Base-by-base conservation (phyloP, 495 filamentous ascomycete genomes). In the Parathielavia appendiculata region DNA sequence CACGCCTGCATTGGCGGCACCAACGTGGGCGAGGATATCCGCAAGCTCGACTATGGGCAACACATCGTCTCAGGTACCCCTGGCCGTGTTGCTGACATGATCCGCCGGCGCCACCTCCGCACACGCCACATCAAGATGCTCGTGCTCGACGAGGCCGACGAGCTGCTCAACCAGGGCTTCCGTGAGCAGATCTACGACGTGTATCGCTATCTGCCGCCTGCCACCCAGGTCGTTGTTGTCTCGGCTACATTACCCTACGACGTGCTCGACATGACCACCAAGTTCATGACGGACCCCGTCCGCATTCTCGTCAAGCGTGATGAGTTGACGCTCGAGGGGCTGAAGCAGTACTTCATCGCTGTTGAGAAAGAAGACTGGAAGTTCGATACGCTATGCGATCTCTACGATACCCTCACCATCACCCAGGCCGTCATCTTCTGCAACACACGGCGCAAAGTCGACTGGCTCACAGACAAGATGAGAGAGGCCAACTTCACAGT, bases 321-420 rank as follows among this genome's bases (percentile, higher is more conserved):
- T 72, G 93, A 98, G 75, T 83, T 98, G 75, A 98, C 93, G 65
- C 89, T 98, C 54, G 93, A 98, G 77, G 93, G 93, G 84, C 87
- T 98, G 71, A 98, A 98, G 84, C 93, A 98, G 71, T 98, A 95
- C 83, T 98, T 95, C 81, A 98, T 98, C 74, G 93, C 93, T 59
- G 93, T 98, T 51, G 93, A 98, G 81, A 97, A 98, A 83, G 93
- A 98, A 73, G 93, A 97, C 69, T 98, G 95, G 95, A 98, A 98
- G 79, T 87, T 98, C 62, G 93, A 98, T 76, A 98, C 93, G 46
- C 90, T 98, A 34, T 97, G 89, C 69, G 93, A 98, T 76, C 79
- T 98, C 57, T 98, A 98, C 83, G 93, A 98, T 75, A 98, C 93
- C 35, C 87, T 98, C 71, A 98, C 93, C 64, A 98, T 98, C 73